Percentiles rank a stretch among this genome's conserved stretches.
phyloP scores from a whole-genome alignment of 2,329 filamentous ascomycete genomes.

The Fusarium sp. region DNA sequence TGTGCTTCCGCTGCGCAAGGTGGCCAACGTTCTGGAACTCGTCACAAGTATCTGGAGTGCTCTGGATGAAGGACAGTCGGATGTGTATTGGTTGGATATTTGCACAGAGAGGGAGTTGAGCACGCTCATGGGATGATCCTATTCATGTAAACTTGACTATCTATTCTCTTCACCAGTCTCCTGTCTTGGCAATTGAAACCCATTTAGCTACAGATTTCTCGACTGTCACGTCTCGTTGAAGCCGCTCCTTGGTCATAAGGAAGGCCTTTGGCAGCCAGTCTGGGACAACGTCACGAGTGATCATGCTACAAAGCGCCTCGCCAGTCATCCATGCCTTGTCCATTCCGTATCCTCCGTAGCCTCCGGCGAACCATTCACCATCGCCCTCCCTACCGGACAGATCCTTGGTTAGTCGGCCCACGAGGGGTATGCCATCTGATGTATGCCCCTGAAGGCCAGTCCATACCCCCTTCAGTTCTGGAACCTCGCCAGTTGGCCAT shows the following conservation, averaged over 20 bases:
- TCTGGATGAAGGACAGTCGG: slow-evolving; percentile 19
- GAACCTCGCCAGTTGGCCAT: slow-evolving; percentile 41
- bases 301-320: slow-evolving; percentile 48
- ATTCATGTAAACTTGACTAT: not conserved
- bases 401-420: slow-evolving; percentile 55
- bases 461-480: slow-evolving; percentile 56
- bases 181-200: not conserved
- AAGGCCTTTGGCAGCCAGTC: slow-evolving; percentile 35
- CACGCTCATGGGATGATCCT: slow-evolving; percentile 24
- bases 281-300: slow-evolving; percentile 38
- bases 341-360: slow-evolving; percentile 63
- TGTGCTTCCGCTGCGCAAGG: slow-evolving; percentile 19
- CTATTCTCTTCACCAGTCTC: not conserved
- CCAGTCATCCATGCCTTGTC: slow-evolving; percentile 62
- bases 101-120: slow-evolving; percentile 17
- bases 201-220: not conserved
- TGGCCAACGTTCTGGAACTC: slow-evolving; percentile 13
- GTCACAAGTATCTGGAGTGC: slow-evolving; percentile 22
- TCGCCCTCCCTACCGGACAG: slow-evolving; percentile 26
- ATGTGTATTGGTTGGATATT: slow-evolving; percentile 36
- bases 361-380: slow-evolving; percentile 60
- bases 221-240: not conserved
- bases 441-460: slow-evolving; percentile 59
- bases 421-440: slow-evolving; percentile 59
- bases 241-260: slow-evolving; percentile 15